Conservation (phyloP, 2,329 filamentous ascomycete genomes). For the Fusarium verticillioides region DNA sequence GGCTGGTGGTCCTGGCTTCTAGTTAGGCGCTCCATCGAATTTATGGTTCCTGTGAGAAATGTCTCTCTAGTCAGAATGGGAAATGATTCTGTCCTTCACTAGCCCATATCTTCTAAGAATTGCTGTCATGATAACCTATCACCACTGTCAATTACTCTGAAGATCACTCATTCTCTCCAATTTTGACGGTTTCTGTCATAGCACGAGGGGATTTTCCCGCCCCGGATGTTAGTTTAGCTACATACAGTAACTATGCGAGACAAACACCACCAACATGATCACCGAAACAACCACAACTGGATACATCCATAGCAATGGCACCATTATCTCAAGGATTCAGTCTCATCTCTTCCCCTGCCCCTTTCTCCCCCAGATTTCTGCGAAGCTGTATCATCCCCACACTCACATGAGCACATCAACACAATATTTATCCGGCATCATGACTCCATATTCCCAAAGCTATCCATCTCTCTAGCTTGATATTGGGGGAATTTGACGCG, state of each 20-base stretch:
- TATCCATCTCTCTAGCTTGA: constrained; percentile 6
- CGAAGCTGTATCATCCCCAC: constrained; percentile 20
- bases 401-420: constrained; percentile 28
- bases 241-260: not conserved
- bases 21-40: not conserved
- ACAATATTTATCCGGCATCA: constrained; percentile 32
- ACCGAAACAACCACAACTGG: not conserved
- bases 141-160: not conserved
- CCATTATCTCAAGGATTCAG: not conserved
- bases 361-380: constrained; percentile 8
- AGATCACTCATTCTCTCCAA: constrained; percentile 7
- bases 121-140: constrained; percentile 10
- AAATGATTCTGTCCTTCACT: not conserved
- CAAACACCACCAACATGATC: not conserved
- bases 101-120: not conserved
- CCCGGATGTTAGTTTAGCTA: constrained; percentile 1
- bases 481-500: constrained; percentile 39
- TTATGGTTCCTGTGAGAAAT: not conserved
- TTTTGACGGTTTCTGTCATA: not conserved
- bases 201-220: constrained; percentile 14
- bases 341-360: not conserved
- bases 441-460: constrained; percentile 30
- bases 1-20: constrained; percentile 10
- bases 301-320: not conserved
- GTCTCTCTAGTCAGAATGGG: not conserved